Conservation (phyloP, 164 flowering plant genomes). For the Litsea cubeba region DNA sequence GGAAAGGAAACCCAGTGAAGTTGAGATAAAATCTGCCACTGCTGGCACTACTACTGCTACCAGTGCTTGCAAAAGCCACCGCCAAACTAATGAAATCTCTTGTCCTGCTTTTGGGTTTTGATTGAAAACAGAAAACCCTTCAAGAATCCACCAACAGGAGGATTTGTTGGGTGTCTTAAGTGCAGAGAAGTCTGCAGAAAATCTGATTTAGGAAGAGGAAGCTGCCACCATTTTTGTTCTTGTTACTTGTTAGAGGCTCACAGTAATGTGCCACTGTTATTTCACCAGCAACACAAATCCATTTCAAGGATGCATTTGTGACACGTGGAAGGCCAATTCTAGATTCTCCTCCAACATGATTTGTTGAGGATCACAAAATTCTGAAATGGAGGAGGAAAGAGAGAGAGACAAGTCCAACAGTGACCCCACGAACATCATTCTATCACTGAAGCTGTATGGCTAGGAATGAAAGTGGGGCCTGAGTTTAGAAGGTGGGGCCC, state of each 20-base stretch:
- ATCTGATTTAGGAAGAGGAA: constrained; percentile 43
- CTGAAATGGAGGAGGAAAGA: neutral
- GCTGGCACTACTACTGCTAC: constrained; percentile 15
- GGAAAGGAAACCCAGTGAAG: constrained; percentile 95
- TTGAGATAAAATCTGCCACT: constrained; percentile 74
- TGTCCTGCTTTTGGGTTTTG: constrained; percentile 29
- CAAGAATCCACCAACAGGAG: constrained; percentile 36
- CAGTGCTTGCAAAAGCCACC: constrained; percentile 45
- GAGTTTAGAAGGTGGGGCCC: too few species aligned
- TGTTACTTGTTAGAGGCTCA: neutral
- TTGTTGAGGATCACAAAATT: neutral
- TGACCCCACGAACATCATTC: too few species aligned
- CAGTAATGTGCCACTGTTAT: neutral
- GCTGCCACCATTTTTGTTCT: neutral
- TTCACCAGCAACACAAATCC: neutral
- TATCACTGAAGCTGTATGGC: too few species aligned
- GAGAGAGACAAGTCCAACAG: too few species aligned
- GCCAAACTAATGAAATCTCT: constrained; percentile 33
- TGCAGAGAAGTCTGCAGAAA: constrained; percentile 18
- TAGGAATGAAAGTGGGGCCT: too few species aligned
- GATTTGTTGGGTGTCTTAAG: constrained; percentile 22
- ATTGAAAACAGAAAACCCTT: constrained; percentile 33
- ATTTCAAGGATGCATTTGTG: neutral
- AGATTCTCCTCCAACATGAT: neutral
- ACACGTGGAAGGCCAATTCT: neutral